Conservation (phyloP, 208 protist genomes). For the Leptomonas pyrrhocoris region DNA sequence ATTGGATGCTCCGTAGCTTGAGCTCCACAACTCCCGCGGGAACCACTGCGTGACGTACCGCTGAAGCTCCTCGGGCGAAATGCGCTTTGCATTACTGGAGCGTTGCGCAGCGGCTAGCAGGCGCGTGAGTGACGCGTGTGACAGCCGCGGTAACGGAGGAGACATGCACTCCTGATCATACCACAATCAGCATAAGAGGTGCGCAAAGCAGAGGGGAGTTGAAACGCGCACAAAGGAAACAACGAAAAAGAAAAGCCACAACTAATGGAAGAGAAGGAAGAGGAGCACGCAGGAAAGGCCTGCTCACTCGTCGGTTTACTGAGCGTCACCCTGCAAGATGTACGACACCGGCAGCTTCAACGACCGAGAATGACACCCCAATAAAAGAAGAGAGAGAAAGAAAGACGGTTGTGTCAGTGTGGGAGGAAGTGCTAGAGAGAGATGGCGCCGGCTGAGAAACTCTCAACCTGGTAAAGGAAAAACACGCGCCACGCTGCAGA, state of each 20-base stretch:
- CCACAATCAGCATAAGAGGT: not conserved
- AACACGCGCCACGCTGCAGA: too few species aligned
- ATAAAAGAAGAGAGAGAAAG: too few species aligned
- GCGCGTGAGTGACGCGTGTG: slow-evolving; percentile 17
- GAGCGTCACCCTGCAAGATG: too few species aligned
- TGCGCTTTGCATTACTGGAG: not conserved
- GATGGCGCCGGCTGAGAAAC: too few species aligned
- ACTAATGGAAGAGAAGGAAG: not conserved
- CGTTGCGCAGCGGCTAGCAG: slow-evolving; percentile 14
- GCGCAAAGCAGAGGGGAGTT: not conserved
- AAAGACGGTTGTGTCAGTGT: too few species aligned
- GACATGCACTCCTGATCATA: slow-evolving; percentile 15
- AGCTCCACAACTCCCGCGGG: slow-evolving; percentile 15
- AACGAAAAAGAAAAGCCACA: not conserved
- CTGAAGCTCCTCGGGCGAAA: slow-evolving; percentile 10
- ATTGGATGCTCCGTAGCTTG: slow-evolving; percentile 1
- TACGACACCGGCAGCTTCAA: too few species aligned
- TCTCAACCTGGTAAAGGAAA: too few species aligned
- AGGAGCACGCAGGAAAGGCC: too few species aligned
- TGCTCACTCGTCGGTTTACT: too few species aligned
- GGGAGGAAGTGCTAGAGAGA: too few species aligned
- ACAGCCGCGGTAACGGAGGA: slow-evolving; percentile 11
- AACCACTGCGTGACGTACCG: slow-evolving; percentile 20
- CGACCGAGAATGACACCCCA: too few species aligned
- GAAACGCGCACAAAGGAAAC: not conserved